These are phyloP conservation scores for Leptographium procerum DNA, from an alignment of 2,329 filamentous ascomycete species.

Conservation along the genomic window DNA sequence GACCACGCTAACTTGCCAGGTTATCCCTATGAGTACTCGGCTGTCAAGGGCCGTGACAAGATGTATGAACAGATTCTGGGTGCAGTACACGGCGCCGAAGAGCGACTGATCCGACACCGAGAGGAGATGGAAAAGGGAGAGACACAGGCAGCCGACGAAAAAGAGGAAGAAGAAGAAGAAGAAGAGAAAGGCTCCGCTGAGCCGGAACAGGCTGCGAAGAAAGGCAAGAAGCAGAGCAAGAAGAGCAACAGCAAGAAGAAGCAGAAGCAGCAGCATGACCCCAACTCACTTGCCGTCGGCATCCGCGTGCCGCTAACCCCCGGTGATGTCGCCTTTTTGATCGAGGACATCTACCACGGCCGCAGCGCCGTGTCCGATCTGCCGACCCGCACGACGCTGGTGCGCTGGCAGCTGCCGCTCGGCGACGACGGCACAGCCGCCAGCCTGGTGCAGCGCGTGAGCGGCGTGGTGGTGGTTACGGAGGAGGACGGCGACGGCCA, in stretches of 20 bases:
- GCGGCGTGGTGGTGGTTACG: slow-evolving; percentile 38
- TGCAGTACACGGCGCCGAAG: slow-evolving; percentile 65
- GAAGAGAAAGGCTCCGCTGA: too few species aligned
- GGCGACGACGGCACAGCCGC: slow-evolving; percentile 27
- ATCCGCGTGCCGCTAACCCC: slow-evolving; percentile 68
- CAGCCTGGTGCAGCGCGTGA: slow-evolving; percentile 23
- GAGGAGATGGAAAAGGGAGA: neutral
- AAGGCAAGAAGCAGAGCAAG: too few species aligned
- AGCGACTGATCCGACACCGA: slow-evolving; percentile 50
- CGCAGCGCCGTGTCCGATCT: slow-evolving; percentile 76
- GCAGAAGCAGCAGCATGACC: neutral
- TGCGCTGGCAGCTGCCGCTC: slow-evolving; percentile 52
- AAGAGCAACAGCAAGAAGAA: too few species aligned
- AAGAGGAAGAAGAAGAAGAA: too few species aligned
- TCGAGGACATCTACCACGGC: slow-evolving; percentile 80
- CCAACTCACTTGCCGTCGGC: slow-evolving; percentile 46
- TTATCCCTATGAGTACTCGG: slow-evolving; percentile 78
- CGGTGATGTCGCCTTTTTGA: slow-evolving; percentile 74
- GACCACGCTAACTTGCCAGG: slow-evolving; percentile 28
- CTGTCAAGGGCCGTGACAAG: slow-evolving; percentile 74
- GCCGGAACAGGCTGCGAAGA: too few species aligned
- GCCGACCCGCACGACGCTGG: slow-evolving; percentile 65
- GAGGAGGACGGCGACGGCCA: slow-evolving; percentile 34
- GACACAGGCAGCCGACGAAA: neutral
- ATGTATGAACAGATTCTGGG: slow-evolving; percentile 80